Evolutionary conservation across 2,329 filamentous ascomycete genomes (phyloP).

Genomic region (Atkinsonella texensis): DNA sequence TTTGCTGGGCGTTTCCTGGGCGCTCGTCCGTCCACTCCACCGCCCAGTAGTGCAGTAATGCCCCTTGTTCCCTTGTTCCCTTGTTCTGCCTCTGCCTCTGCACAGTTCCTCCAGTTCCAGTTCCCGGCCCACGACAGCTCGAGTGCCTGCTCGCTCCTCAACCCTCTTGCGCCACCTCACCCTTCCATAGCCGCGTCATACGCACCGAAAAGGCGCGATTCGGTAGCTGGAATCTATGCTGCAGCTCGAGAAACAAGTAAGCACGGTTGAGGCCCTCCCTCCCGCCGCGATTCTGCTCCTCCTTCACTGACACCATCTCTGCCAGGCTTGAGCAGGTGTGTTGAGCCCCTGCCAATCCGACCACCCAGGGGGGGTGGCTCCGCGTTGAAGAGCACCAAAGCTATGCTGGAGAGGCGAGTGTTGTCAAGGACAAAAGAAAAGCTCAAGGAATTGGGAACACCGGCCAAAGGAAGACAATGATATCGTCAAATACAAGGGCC

Average conservation of each 20-base stretch:
- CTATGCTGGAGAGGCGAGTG: not conserved
- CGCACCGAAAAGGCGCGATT: constrained; percentile 18
- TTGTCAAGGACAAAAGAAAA: not conserved
- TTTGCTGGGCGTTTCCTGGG: too few species aligned
- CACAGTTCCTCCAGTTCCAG: constrained; percentile 7
- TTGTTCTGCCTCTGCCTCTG: not conserved
- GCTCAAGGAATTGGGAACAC: not conserved
- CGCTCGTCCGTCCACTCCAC: not conserved
- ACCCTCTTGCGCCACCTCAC: constrained; percentile 12
- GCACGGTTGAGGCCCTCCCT: not conserved
- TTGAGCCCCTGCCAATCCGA: constrained; percentile 10
- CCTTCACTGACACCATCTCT: constrained; percentile 8
- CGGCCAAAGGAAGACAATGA: constrained; percentile 16
- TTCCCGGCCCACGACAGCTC: constrained; percentile 12
- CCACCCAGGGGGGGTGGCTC: constrained; percentile 4
- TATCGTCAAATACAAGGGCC: constrained; percentile 34
- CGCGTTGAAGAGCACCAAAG: not conserved
- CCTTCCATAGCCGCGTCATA: constrained; percentile 19
- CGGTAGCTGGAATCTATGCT: constrained; percentile 20
- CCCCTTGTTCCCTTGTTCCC: too few species aligned
- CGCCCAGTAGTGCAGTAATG: too few species aligned
- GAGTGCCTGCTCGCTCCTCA: constrained; percentile 7
- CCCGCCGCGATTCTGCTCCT: not conserved
- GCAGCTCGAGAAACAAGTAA: constrained; percentile 18
- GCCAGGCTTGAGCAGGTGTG: constrained; percentile 20